Evolutionary conservation across 2,329 filamentous ascomycete species (phyloP).

Genomic region (Apiospora rasikravindrae): DNA sequence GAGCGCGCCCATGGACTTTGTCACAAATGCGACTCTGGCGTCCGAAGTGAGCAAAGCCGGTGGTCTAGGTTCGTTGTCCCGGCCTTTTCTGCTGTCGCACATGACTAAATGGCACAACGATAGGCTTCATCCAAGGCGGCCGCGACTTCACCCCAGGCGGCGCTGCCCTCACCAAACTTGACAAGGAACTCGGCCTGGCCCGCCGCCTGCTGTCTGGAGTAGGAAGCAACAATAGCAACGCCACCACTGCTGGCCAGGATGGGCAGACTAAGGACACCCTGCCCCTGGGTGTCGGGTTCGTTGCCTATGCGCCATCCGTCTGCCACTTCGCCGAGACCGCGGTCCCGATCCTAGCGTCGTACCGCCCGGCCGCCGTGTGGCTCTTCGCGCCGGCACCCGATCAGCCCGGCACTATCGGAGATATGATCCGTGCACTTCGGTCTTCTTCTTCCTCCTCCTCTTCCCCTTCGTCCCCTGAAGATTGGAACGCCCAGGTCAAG

Average conservation of each 20-base stretch:
- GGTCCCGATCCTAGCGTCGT: slow-evolving; percentile 55
- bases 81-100: too few relatives aligned
- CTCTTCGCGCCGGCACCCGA: slow-evolving; percentile 64
- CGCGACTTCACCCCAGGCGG: slow-evolving; percentile 39
- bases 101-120: neutral
- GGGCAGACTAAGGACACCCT: slow-evolving; percentile 31
- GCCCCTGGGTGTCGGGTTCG: slow-evolving; percentile 66
- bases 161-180: slow-evolving; percentile 35
- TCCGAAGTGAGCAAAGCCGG: slow-evolving; percentile 47
- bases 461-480: neutral
- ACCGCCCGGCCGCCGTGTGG: slow-evolving; percentile 67
- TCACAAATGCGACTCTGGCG: slow-evolving; percentile 44
- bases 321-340: slow-evolving; percentile 46
- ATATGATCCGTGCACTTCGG: slow-evolving; percentile 26
- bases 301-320: slow-evolving; percentile 55
- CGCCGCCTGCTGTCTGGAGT: neutral
- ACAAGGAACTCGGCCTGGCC: slow-evolving; percentile 35
- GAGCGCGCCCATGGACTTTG: slow-evolving; percentile 47
- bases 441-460: neutral
- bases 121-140: slow-evolving; percentile 42
- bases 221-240: neutral
- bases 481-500: slow-evolving; percentile 41
- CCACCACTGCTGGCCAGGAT: neutral
- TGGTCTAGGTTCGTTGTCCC: slow-evolving; percentile 42
- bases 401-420: slow-evolving; percentile 28